Evolutionary conservation across 208 protist genomes (phyloP).

Genomic region (Phytomonas sp.): DNA sequence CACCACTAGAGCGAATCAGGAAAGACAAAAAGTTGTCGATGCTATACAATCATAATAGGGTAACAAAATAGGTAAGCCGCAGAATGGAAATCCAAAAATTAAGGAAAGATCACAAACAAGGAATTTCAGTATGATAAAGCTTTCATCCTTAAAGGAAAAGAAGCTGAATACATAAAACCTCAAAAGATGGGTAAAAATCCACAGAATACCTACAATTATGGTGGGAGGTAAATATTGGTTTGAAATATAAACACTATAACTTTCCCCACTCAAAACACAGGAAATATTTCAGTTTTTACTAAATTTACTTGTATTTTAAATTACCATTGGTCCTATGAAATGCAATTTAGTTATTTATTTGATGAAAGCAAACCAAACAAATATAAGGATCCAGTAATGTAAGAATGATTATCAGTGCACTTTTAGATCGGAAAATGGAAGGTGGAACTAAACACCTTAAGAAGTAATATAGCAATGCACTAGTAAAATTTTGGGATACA

Average conservation of each 20-base stretch:
- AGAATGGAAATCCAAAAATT: background rate
- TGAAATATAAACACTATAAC: no score
- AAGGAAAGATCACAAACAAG: background rate
- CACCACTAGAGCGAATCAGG: conserved; percentile 5
- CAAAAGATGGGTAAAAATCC: background rate
- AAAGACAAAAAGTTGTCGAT: conserved; percentile 3
- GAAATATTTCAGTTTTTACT: no score
- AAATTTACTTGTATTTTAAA: no score
- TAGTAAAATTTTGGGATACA: background rate
- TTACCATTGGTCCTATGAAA: background rate
- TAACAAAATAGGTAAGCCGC: background rate
- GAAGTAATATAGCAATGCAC: background rate
- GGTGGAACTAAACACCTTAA: background rate
- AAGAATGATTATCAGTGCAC: background rate
- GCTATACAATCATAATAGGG: conserved; percentile 2
- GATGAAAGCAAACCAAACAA: background rate
- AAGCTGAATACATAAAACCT: conserved; percentile 1
- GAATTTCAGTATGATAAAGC: background rate
- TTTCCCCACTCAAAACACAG: no score
- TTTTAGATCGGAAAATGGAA: background rate
- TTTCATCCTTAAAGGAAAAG: background rate
- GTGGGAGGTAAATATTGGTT: no score
- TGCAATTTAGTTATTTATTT: background rate
- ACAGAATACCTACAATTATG: no score
- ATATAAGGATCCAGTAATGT: background rate